Conservation (phyloP, 192 early-diverging fungal genomes). For the Coemansia sp. region DNA sequence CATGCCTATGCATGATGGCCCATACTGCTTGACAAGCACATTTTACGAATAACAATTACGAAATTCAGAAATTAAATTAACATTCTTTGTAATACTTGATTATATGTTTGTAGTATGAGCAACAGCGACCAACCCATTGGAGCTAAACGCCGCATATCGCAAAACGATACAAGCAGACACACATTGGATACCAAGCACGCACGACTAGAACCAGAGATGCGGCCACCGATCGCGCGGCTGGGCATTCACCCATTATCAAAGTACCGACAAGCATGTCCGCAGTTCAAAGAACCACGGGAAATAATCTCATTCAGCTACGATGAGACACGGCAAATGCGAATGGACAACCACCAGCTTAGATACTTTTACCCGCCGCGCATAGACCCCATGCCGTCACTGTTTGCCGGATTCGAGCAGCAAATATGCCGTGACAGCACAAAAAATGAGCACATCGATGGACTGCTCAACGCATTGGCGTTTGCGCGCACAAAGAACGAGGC, state of each 20-base stretch:
- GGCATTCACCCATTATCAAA: constrained; percentile 38
- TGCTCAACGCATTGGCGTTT: constrained; percentile 62
- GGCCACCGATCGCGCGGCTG: constrained; percentile 3
- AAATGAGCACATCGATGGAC: constrained; percentile 79
- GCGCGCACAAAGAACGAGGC: constrained; percentile 23
- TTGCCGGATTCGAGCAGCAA: constrained; percentile 68
- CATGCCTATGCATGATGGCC: too few relatives aligned
- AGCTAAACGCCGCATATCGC: neutral
- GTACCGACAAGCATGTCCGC: constrained; percentile 43
- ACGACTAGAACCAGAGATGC: constrained; percentile 2
- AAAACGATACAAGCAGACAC: neutral
- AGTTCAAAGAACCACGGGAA: constrained; percentile 64
- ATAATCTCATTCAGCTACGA: constrained; percentile 68
- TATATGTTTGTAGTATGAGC: neutral
- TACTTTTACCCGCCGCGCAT: constrained; percentile 28
- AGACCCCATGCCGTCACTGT: constrained; percentile 54
- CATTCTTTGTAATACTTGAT: neutral
- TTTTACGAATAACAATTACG: too few relatives aligned
- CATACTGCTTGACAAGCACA: too few relatives aligned
- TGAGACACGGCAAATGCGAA: constrained; percentile 55
- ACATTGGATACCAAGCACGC: neutral
- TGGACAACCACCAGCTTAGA: constrained; percentile 56
- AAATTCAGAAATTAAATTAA: too few relatives aligned
- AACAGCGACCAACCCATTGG: neutral
- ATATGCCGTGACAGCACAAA: constrained; percentile 59